A percentile compares a stretch with the other conserved stretches of the same genome.
phyloP scores from a whole-genome alignment of 805 yeast genomes.

The Millerago galiae region DNA sequence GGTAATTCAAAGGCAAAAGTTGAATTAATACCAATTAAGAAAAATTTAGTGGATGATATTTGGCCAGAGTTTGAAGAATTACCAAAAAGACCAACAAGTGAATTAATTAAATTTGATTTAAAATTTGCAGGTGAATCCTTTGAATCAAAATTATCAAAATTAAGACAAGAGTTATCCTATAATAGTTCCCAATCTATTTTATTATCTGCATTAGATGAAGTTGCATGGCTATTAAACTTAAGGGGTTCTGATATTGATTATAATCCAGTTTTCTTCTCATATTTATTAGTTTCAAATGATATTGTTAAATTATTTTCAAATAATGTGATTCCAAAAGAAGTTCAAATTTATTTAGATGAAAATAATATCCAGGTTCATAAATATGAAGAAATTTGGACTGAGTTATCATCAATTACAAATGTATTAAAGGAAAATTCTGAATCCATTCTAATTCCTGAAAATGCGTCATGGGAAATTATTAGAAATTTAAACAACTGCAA shows the following conservation, averaged over 20 bases:
- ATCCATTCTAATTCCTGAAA: constrained; percentile 46
- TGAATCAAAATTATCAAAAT: constrained; percentile 46
- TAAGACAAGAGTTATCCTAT: constrained; percentile 31
- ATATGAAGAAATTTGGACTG: constrained; percentile 56
- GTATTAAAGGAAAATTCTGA: constrained; percentile 17
- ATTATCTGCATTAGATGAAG: constrained; percentile 75
- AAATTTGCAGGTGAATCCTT: constrained; percentile 63
- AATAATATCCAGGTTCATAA: constrained; percentile 42
- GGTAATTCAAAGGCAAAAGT: constrained; percentile 29
- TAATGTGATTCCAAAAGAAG: constrained; percentile 31
- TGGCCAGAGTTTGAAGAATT: constrained; percentile 63
- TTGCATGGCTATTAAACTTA: constrained; percentile 85
- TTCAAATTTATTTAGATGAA: constrained; percentile 34
- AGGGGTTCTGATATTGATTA: constrained; percentile 79
- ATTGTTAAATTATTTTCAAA: constrained; percentile 50
- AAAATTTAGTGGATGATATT: constrained; percentile 67
- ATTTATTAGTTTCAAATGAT: constrained; percentile 39
- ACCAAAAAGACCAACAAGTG: constrained; percentile 50
- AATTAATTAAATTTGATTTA: constrained; percentile 43
- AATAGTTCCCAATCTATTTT: constrained; percentile 41
- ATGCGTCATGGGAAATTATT: constrained; percentile 64
- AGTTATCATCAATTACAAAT: constrained; percentile 30
- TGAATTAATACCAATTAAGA: constrained; percentile 43
- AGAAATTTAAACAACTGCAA: constrained; percentile 38
- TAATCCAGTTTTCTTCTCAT: constrained; percentile 81